These are phyloP conservation scores for Fistulifera solaris DNA, from an alignment of 108 stramenopile genomes.

Conservation along the genomic window DNA sequence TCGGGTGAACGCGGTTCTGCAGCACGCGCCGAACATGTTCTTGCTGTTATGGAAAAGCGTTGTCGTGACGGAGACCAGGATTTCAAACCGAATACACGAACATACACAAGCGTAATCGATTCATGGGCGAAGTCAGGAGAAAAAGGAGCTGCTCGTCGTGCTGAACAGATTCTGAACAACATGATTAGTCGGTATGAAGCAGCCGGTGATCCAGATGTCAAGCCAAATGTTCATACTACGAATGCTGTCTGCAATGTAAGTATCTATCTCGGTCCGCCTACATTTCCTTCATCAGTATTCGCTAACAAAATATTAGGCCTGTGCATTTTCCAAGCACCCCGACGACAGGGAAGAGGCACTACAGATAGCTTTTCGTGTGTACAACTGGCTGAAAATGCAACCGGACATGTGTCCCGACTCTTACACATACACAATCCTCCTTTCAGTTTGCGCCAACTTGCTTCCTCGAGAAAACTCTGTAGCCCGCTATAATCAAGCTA, in stretches of 20 bases:
- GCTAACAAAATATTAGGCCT: conserved; percentile 33
- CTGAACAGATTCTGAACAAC: conserved; percentile 35
- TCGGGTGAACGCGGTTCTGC: conserved; percentile 42
- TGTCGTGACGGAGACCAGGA: conserved; percentile 39
- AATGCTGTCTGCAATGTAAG: conserved; percentile 69
- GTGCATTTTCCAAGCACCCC: conserved; percentile 54
- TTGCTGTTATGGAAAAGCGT: conserved; percentile 46
- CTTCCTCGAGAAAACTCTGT: conserved; percentile 55
- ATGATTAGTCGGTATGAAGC: conserved; percentile 39
- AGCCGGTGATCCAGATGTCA: conserved; percentile 43
- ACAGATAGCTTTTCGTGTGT: conserved; percentile 77
- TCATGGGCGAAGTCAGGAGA: conserved; percentile 53
- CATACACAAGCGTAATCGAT: conserved; percentile 47
- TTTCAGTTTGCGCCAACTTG: conserved; percentile 80
- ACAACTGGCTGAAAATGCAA: conserved; percentile 62
- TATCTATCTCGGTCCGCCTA: background rate
- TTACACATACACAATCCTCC: conserved; percentile 82
- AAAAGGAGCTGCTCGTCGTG: conserved; percentile 35
- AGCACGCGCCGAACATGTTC: conserved; percentile 52
- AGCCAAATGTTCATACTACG: conserved; percentile 59
- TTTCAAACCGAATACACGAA: conserved; percentile 53
- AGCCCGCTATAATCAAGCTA: conserved; percentile 48
- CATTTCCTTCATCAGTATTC: background rate
- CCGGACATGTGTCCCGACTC: conserved; percentile 74
- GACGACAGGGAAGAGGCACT: conserved; percentile 47